Conservation (phyloP, 306 rosid genomes). For the Trichosanthes cucumerina region DNA sequence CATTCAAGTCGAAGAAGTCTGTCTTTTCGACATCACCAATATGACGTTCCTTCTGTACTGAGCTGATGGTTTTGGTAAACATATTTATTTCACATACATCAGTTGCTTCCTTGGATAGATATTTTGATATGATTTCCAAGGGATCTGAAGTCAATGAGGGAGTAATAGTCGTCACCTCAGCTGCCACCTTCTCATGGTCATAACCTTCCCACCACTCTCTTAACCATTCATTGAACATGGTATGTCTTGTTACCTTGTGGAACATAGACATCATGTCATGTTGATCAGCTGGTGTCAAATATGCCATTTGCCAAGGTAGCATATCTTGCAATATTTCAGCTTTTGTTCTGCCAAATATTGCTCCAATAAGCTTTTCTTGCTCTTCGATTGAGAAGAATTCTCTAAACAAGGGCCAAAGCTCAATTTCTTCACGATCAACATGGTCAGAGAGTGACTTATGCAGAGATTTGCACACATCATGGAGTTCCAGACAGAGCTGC, state of each 20-base stretch:
- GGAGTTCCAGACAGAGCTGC: conserved; percentile 49
- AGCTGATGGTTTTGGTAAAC: conserved; percentile 20
- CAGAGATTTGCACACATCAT: conserved; percentile 63
- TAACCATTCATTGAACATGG: conserved; percentile 89
- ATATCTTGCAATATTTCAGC: conserved; percentile 74
- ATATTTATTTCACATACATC: conserved; percentile 25
- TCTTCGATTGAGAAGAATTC: conserved; percentile 57
- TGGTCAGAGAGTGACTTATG: conserved; percentile 47
- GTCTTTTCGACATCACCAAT: conserved; percentile 19
- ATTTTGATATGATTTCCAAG: conserved; percentile 50
- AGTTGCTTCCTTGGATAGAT: conserved; percentile 46
- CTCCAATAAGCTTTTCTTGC: conserved; percentile 65
- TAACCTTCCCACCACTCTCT: conserved; percentile 88
- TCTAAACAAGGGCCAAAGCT: conserved; percentile 74
- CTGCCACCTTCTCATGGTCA: conserved; percentile 32
- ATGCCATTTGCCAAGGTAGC: conserved; percentile 90
- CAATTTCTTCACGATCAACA: conserved; percentile 62
- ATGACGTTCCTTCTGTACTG: conserved; percentile 26
- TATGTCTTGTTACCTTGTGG: conserved; percentile 66
- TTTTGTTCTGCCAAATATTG: conserved; percentile 78
- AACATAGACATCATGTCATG: conserved; percentile 62
- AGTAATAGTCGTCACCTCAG: conserved; percentile 28
- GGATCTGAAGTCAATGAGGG: conserved; percentile 46
- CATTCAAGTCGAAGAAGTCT: conserved; percentile 18
- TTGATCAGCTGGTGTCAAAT: conserved; percentile 71